A percentile compares a stretch with the other conserved stretches of the same genome.
Evolutionary conservation across 139 green algal species (phyloP).

Genomic region (Desmodesmus armatus): DNA sequence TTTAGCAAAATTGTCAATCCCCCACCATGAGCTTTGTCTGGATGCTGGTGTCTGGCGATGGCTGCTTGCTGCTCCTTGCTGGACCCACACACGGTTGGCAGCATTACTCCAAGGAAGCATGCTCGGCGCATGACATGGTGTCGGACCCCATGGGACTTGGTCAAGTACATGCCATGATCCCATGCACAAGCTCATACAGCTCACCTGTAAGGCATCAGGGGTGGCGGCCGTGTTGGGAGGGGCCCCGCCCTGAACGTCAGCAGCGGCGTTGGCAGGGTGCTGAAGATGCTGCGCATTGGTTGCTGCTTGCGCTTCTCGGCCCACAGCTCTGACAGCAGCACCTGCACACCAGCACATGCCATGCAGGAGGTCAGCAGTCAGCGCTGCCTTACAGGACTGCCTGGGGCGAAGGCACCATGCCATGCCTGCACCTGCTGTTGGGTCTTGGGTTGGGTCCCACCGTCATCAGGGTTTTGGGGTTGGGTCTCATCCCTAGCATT

Average conservation of each 20-base stretch:
- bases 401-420: background rate
- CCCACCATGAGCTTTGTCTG: background rate
- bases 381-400: background rate
- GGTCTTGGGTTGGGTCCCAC: too few relatives aligned
- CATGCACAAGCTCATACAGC: background rate
- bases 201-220: conserved; percentile 24
- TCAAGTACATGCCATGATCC: background rate
- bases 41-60: background rate
- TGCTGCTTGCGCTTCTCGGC: conserved; percentile 24
- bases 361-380: background rate
- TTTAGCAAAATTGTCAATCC: background rate
- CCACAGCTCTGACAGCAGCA: conserved; percentile 30
- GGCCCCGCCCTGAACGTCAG: conserved; percentile 32
- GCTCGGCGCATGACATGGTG: background rate
- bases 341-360: too few relatives aligned
- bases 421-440: background rate
- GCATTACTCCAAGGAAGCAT: too few relatives aligned
- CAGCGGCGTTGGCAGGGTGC: background rate
- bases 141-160: background rate
- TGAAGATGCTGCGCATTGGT: conserved; percentile 33
- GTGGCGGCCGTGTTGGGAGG: background rate
- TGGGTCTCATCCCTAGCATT: background rate
- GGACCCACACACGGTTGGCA: background rate
- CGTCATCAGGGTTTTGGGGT: background rate
- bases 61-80: background rate